Evolutionary conservation across 257 asterid species (phyloP).

Genomic region (Solanum megistacrolobum): DNA sequence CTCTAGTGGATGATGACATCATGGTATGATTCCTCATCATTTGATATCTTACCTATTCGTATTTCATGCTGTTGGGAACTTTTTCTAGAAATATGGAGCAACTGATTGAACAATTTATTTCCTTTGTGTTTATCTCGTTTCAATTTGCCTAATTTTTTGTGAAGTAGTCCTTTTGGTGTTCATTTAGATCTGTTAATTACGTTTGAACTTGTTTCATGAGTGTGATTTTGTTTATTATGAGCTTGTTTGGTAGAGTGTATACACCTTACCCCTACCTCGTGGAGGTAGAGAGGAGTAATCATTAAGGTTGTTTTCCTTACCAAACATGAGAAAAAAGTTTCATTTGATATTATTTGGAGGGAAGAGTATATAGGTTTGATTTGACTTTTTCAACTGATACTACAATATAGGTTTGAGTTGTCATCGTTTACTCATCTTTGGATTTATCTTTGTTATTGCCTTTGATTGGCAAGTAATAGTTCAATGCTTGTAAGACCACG

Average conservation of each 20-base stretch:
- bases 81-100: background rate
- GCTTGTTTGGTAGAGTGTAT: background rate
- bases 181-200: background rate
- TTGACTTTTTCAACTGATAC: background rate
- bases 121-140: background rate
- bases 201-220: background rate
- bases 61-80: background rate
- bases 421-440: background rate
- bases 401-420: background rate
- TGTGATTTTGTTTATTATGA: background rate
- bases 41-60: background rate
- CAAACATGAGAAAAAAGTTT: background rate
- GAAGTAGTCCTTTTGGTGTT: background rate
- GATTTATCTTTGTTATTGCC: background rate
- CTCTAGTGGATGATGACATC: conserved; percentile 44
- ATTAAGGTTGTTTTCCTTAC: background rate
- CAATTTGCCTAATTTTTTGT: background rate
- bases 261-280: background rate
- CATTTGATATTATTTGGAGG: background rate
- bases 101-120: background rate
- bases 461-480: background rate
- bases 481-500: background rate
- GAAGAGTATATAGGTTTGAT: background rate
- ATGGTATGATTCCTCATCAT: conserved; percentile 18
- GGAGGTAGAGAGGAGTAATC: background rate